Conservation (phyloP, 1,284 basidiomycete species). For the Sanghuangporus weigelae region DNA sequence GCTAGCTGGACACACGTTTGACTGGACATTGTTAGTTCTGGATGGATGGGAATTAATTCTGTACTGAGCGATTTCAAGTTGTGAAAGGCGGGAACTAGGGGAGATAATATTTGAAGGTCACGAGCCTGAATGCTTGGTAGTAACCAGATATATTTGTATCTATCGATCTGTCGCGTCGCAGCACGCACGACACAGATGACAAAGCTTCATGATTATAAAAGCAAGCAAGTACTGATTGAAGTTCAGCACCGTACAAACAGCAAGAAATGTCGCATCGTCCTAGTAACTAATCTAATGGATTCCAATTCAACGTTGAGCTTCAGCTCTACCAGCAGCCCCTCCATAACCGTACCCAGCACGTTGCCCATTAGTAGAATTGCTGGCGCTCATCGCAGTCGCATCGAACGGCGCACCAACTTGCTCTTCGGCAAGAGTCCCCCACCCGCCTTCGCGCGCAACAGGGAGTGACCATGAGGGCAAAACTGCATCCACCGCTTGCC, state of each 20-base stretch:
- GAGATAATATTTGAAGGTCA: not conserved
- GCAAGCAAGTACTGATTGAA: too few relatives aligned
- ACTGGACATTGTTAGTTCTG: not conserved
- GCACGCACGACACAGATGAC: too few relatives aligned
- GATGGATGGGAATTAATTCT: not conserved
- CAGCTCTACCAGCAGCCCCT: not conserved
- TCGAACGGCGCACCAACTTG: conserved; percentile 23
- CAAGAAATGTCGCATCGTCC: not conserved
- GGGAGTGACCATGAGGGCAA: conserved; percentile 30
- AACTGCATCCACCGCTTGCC: conserved; percentile 23
- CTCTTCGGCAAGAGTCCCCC: conserved; percentile 26
- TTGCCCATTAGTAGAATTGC: not conserved
- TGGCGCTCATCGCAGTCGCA: conserved; percentile 15
- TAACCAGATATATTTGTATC: too few relatives aligned
- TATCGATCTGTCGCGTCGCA: too few relatives aligned
- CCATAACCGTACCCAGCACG: not conserved
- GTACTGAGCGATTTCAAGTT: not conserved
- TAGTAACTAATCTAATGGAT: not conserved
- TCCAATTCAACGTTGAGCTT: not conserved
- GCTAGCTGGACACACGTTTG: not conserved
- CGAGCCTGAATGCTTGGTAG: not conserved
- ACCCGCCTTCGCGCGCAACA: conserved; percentile 41
- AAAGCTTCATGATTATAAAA: too few relatives aligned
- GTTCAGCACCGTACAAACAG: not conserved
- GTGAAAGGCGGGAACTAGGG: not conserved